A percentile compares a stretch with the other conserved stretches of the same genome.
Evolutionary conservation across 2,329 filamentous ascomycete species (phyloP).

Genomic region (Fusarium duplospermum): DNA sequence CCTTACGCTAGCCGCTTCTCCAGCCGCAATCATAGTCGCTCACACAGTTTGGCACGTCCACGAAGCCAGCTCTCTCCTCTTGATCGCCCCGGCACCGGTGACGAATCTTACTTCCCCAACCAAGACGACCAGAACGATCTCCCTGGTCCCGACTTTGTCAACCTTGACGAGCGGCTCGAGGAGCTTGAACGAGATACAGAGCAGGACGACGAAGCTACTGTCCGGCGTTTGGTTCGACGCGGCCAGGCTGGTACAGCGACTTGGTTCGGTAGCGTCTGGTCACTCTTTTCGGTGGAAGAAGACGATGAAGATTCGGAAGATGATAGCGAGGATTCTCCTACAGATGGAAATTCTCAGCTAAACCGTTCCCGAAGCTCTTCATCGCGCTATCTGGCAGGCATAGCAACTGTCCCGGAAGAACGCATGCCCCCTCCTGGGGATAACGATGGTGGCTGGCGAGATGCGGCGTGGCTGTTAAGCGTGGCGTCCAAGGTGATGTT

Average conservation of each 20-base stretch:
- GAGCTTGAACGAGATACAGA: conserved; percentile 62
- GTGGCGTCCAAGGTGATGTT: conserved; percentile 73
- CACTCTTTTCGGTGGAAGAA: conserved; percentile 71
- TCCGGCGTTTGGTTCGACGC: conserved; percentile 67
- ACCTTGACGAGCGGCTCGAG: conserved; percentile 70
- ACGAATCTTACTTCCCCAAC: conserved; percentile 40
- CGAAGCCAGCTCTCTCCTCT: conserved; percentile 57
- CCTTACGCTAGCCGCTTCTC: conserved; percentile 58
- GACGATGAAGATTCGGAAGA: conserved; percentile 64
- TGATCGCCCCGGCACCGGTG: conserved; percentile 49
- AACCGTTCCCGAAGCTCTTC: conserved; percentile 49
- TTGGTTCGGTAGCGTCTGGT: conserved; percentile 72
- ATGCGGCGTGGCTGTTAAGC: conserved; percentile 75
- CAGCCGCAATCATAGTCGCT: conserved; percentile 57
- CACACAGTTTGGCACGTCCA: conserved; percentile 49
- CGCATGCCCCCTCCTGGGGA: conserved; percentile 60
- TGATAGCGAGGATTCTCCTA: conserved; percentile 51
- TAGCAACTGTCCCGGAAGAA: conserved; percentile 56
- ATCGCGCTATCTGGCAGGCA: conserved; percentile 54
- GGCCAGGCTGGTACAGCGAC: conserved; percentile 64
- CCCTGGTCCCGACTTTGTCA: conserved; percentile 71
- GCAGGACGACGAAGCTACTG: conserved; percentile 68
- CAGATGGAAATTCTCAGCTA: conserved; percentile 43
- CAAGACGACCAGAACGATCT: conserved; percentile 49
- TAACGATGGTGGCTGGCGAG: conserved; percentile 72